phyloP scores from a whole-genome alignment of 495 filamentous ascomycete species.

The Tuber indicum region DNA sequence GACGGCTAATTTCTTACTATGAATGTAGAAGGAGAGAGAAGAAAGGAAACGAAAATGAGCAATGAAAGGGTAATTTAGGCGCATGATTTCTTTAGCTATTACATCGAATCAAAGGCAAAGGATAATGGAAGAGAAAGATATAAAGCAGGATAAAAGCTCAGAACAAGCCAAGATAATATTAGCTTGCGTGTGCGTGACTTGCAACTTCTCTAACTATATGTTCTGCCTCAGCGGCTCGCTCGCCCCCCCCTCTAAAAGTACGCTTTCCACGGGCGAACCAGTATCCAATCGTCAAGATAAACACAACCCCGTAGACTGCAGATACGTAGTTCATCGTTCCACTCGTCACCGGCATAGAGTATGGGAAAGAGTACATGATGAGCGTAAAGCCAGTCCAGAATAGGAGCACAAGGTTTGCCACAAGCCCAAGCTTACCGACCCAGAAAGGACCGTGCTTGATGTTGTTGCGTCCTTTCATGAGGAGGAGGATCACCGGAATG shows the following conservation, averaged over 20 bases:
- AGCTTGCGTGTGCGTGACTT: not conserved
- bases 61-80: not conserved
- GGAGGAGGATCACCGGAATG: conserved; percentile 49
- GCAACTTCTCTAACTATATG: conserved; percentile 11
- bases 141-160: not conserved
- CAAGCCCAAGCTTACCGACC: conserved; percentile 46
- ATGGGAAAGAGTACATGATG: conserved; percentile 53
- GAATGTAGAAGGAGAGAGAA: not conserved
- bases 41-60: not conserved
- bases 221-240: conserved; percentile 30
- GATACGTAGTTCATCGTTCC: conserved; percentile 55
- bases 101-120: not conserved
- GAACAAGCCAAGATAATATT: not conserved
- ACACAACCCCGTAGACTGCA: conserved; percentile 49
- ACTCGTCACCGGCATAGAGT: conserved; percentile 45
- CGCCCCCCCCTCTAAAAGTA: conserved; percentile 44
- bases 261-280: conserved; percentile 48
- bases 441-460: conserved; percentile 52
- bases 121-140: not conserved
- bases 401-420: conserved; percentile 48
- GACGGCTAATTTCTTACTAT: not conserved
- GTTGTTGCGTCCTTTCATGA: conserved; percentile 50
- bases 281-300: conserved; percentile 46
- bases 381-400: conserved; percentile 51
- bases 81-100: not conserved